These are phyloP conservation scores for Solanum pinnatisectum DNA, from an alignment of 257 asterid species.

Conservation along the genomic window DNA sequence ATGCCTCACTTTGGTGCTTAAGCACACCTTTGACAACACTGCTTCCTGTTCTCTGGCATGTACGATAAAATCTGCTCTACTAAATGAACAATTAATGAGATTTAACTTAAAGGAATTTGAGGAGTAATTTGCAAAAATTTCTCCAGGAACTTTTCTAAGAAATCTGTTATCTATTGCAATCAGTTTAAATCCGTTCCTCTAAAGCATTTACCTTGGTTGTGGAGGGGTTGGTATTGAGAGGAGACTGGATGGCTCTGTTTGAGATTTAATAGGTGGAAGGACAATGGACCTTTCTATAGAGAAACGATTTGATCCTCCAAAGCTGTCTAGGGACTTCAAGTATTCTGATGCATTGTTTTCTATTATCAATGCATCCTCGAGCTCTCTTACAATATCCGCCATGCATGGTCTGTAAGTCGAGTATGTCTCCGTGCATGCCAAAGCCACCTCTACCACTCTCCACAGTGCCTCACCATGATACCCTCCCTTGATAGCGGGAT, in stretches of 20 bases:
- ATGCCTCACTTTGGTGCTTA: background rate
- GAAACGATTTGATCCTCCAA: conserved; percentile 71
- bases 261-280: conserved; percentile 43
- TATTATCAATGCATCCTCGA: conserved; percentile 76
- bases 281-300: conserved; percentile 61
- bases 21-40: background rate
- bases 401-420: conserved; percentile 75
- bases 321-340: conserved; percentile 41
- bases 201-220: conserved; percentile 44
- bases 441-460: conserved; percentile 72
- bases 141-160: background rate
- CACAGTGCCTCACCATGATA: conserved; percentile 52
- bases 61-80: background rate
- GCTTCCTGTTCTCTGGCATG: background rate
- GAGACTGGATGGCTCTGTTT: conserved; percentile 34
- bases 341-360: conserved; percentile 51
- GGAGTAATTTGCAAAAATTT: background rate
- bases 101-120: background rate
- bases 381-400: conserved; percentile 81
- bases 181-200: background rate
- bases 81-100: background rate
- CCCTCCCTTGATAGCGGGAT: conserved; percentile 38
- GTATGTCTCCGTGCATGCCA: conserved; percentile 82
- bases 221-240: conserved; percentile 51
- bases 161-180: background rate